Base-by-base conservation (phyloP, 768 basidiomycete genomes). In the Infundibulicybe gibba region DNA sequence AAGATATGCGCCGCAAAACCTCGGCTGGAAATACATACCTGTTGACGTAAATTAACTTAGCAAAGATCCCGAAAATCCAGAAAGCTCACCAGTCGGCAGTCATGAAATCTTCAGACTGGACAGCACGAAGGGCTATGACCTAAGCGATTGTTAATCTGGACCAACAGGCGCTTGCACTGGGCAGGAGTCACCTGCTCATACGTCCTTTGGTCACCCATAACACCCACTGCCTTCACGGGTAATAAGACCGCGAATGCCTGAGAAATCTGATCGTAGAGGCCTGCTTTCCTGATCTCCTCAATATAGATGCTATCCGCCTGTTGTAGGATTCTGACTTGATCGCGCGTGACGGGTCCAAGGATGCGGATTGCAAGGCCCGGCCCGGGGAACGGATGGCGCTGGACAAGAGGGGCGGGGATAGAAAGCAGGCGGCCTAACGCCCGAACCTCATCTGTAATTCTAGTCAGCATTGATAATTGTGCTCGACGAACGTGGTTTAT, bases 101-200 rank as follows among this genome's bases (percentile, higher is more conserved):
- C 97, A 99, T 99, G 62, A 99, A 99, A 65, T 99, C 97, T 62
- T 97, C 95, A n/a, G 94, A 85, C 61, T 90, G 87, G 8, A 98
- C 95, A 2, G 97, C 97, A 43, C 97, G 82, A 44, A 99, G 74
- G 1, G 92, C 90, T 48, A 98, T 91, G 41, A 99, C 94, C 83
- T 88, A 55, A 33, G 21, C 20, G 12, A 32, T 44, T 34, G 19
- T 46, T 30, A 48, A 45, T 55, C 16, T 43, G 48, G 40, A 47
- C 25, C 42, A 50, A 49, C 40, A 45, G 33, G 38, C 34, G 17
- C 43, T 25, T 3, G 21, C 32, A 34, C 40, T 8, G 35, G 38
- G 31, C 37, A 44, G 21, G 45, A 12, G 72, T 42, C 45, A 81
- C 85, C 74, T 97, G 95, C 60, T 97, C 94, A 56, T 97, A 98